Base-by-base conservation (phyloP, 257 asterid genomes). In the Solanum okadae region DNA sequence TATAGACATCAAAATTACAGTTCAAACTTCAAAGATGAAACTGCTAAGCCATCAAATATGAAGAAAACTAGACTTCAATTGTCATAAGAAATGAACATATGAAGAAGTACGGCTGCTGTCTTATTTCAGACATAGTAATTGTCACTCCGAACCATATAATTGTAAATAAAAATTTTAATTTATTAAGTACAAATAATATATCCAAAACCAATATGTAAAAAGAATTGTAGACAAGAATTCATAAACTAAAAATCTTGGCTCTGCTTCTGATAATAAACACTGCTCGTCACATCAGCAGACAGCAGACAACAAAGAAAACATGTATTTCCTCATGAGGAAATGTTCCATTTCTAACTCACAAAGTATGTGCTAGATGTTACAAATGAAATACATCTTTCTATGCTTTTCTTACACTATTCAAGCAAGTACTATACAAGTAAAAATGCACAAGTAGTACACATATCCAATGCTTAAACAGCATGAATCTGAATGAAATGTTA, bases 381-480 rank as follows among this genome's bases (percentile, higher is more conserved):
- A 82, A 82, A 49, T 82, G 22, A 49, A 46, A 82, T 8, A 12
- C 29, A 82, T 33, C 38, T 79, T 20, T 29, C 31, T 49, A 49
- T 81, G 70, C 25, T 44, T 35, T 29, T 18, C 29, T 49, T 79
- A 49, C 86, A 82, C 78, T 85, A 23, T 42, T 68, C 40, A 65
- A 86, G 76, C 22, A 65, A 67, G 46, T 38, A 70, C 67, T 86
- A 88, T 68, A 83, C 75, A 84, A 72, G 35, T 52, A 86, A 75
- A 88, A 56, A 76, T 86, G 56, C 87, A 88, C 89, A 59, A 52
- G 85, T 52, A 40, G 78, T 88, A 52, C 70, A 88, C 37, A 37
- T 35, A 73, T 86, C 76, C 46, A 86, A 31, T 7, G 67, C 70
- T 40, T 23, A 42, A 68, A 72, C 67, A 86, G 42, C 52, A 68